Evolutionary conservation across 2,329 filamentous ascomycete genomes (phyloP).

Genomic region (Stagonosporopsis vannaccii): DNA sequence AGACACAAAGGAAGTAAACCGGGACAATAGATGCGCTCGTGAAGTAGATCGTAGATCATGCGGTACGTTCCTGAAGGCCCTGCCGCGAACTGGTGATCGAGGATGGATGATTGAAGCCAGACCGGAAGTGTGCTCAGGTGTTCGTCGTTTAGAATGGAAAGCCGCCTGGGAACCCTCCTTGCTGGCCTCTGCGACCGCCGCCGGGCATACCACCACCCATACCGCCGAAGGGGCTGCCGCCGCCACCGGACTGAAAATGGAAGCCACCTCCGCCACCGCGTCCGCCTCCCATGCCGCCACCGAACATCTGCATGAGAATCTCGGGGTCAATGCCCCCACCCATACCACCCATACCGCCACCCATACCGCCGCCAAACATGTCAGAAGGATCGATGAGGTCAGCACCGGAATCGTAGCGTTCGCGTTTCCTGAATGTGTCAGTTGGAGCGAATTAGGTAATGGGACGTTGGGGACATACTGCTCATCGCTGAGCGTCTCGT

Average conservation of each 20-base stretch:
- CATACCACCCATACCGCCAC: slow-evolving; percentile 62
- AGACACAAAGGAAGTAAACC: slow-evolving; percentile 29
- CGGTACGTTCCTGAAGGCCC: slow-evolving; percentile 4
- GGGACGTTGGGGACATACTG: slow-evolving; percentile 68
- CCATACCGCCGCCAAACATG: slow-evolving; percentile 75
- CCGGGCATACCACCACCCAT: slow-evolving; percentile 47
- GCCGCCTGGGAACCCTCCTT: slow-evolving; percentile 25
- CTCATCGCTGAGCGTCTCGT: slow-evolving; percentile 92
- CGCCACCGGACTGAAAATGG: slow-evolving; percentile 51
- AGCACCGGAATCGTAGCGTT: slow-evolving; percentile 89
- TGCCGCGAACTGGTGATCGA: background rate
- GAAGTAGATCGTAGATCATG: slow-evolving; percentile 18
- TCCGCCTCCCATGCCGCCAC: slow-evolving; percentile 56
- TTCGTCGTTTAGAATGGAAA: slow-evolving; percentile 34
- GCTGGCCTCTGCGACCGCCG: slow-evolving; percentile 37
- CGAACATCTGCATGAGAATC: slow-evolving; percentile 49
- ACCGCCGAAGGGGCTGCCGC: slow-evolving; percentile 46
- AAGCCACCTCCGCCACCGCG: slow-evolving; percentile 59
- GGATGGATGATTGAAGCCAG: background rate
- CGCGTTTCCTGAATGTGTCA: slow-evolving; percentile 71
- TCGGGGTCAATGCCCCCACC: slow-evolving; percentile 54
- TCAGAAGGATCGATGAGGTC: slow-evolving; percentile 88
- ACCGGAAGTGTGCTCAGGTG: background rate
- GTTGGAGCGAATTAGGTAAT: background rate
- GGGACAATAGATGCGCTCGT: slow-evolving; percentile 17